Conservation (phyloP, 192 early-diverging fungal species). For the Coemansia sp. region DNA sequence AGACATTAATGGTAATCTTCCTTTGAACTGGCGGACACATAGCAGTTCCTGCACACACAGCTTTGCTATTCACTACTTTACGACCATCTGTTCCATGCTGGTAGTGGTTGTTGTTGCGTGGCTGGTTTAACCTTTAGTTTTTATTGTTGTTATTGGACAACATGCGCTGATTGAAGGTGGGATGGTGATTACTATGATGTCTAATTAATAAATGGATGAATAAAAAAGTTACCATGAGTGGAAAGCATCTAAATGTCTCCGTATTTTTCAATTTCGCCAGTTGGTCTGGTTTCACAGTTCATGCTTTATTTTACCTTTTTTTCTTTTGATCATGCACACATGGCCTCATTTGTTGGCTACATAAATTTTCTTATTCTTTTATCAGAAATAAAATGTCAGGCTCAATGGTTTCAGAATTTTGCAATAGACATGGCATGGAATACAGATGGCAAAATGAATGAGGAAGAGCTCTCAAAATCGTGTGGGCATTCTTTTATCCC, state of each 20-base stretch:
- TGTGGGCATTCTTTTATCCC: neutral
- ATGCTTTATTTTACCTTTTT: neutral
- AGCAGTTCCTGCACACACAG: neutral
- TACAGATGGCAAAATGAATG: too few species aligned
- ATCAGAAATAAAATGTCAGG: neutral
- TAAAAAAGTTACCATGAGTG: too few species aligned
- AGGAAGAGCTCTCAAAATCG: neutral
- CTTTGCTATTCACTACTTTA: neutral
- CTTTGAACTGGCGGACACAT: conserved; percentile 32
- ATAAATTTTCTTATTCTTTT: neutral
- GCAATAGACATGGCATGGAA: neutral
- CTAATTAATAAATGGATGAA: too few species aligned
- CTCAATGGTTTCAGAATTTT: conserved; percentile 1
- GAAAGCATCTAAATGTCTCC: neutral
- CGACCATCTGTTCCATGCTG: neutral
- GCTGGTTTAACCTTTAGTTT: neutral
- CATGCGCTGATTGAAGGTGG: too few species aligned
- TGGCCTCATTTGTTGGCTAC: neutral
- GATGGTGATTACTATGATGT: too few species aligned
- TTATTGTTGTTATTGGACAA: too few species aligned
- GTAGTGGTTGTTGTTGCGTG: neutral
- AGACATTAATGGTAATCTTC: conserved; percentile 39
- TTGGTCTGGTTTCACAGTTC: conserved; percentile 1
- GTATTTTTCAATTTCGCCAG: neutral
- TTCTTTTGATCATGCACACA: neutral